Base-by-base conservation (phyloP, 2,329 filamentous ascomycete genomes). In the Sporothrix brasiliensis region DNA sequence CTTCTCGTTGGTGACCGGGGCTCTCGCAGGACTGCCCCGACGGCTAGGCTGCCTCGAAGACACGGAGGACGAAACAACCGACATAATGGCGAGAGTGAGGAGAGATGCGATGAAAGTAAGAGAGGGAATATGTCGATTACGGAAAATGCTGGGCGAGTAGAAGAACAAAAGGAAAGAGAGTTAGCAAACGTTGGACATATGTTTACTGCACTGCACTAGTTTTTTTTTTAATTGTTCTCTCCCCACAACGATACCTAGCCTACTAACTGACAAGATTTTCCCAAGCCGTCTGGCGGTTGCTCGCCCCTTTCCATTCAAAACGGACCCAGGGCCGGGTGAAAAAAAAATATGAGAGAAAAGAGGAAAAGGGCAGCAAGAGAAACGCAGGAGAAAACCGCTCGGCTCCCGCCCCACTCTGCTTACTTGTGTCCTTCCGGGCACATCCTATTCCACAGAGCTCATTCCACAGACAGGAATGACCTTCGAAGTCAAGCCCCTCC, bases 41-140 rank as follows among this genome's bases (percentile, higher is more conserved):
- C 68, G 68, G 53, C 53, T 61, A n/a, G 68, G 58, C 21, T 69
- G 68, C 65, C 68, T 69, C 68, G 68, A 69, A 9, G 68, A 69
- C 44, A 69, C 34, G 14, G 68, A 69, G 3, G 68, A 69, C 47
- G 68, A 69, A n/a, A 41, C 49, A 14, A 58, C 58, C 34, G 68
- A 69, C 68, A 69, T 69, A 19, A 49, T 50, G 53, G 19, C 19
- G 5, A 7, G 21, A 9, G 49, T 21, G 19, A 9, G 9, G 19
- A 50, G 6, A 5, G 7, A 34, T 30, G 30, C n/a, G 13, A 13
- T 9, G 34, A n/a, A 11, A 19, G 41, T 41, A 13, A 44, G 27
- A 50, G 16, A 39, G 24, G 14, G 14, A 39, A 24, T 3, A n/a
- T 30, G 50, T 47, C 21, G 50, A 53, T 49, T 14, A 13, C 30